Conservation (phyloP, 495 filamentous ascomycete species). For the Neurospora hispaniola region DNA sequence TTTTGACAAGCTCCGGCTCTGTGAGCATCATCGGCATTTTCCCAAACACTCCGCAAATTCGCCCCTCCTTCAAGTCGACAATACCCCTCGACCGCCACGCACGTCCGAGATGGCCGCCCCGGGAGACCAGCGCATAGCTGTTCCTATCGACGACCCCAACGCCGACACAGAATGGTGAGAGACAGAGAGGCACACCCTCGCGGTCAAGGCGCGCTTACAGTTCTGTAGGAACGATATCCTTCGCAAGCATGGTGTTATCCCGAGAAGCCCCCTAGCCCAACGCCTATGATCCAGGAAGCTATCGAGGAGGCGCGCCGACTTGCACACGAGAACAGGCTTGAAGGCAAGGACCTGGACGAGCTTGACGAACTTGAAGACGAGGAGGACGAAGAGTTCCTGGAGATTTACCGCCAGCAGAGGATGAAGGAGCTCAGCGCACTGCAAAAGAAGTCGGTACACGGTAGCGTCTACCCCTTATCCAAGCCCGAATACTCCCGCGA, state of each 20-base stretch:
- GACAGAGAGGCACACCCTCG: background rate
- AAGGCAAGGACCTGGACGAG: constrained; percentile 89
- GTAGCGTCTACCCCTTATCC: constrained; percentile 83
- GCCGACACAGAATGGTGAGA: constrained; percentile 94
- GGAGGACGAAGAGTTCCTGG: constrained; percentile 85
- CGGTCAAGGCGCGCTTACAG: constrained; percentile 3
- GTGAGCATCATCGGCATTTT: background rate
- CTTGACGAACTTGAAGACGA: constrained; percentile 84
- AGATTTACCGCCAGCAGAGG: constrained; percentile 76
- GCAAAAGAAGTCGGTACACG: constrained; percentile 63
- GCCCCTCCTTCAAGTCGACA: background rate
- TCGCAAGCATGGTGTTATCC: constrained; percentile 89
- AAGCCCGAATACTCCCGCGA: constrained; percentile 87
- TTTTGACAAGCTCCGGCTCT: background rate
- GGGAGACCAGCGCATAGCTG: constrained; percentile 51
- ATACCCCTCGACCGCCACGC: background rate
- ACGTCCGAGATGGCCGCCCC: constrained; percentile 58
- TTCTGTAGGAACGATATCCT: constrained; percentile 90
- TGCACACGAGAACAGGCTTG: constrained; percentile 81
- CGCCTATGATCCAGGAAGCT: constrained; percentile 93
- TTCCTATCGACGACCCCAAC: constrained; percentile 89
- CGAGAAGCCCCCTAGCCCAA: constrained; percentile 89
- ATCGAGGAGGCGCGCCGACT: constrained; percentile 66
- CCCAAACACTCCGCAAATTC: background rate
- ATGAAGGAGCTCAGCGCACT: constrained; percentile 68